Conservation (phyloP, 139 green algal species). For the Medakamo hakoo region DNA sequence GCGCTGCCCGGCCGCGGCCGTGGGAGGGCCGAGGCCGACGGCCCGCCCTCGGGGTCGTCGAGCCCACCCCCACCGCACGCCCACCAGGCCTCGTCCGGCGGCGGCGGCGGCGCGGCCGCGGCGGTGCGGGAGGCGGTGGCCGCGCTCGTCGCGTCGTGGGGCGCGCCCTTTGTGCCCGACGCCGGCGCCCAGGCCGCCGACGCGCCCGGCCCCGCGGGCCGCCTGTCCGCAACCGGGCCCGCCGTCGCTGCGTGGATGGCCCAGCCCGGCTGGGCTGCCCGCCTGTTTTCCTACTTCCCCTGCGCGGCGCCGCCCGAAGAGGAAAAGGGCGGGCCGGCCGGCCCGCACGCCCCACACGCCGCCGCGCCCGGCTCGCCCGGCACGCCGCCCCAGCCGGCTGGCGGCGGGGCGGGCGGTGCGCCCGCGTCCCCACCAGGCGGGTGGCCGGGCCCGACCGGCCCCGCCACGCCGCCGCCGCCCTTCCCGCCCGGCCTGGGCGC, state of each 20-base stretch:
- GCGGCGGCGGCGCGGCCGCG: slow-evolving; percentile 33
- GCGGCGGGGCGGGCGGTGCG: background rate
- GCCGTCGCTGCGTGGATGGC: slow-evolving; percentile 43
- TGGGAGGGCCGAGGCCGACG: too few species aligned
- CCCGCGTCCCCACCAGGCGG: slow-evolving; percentile 1
- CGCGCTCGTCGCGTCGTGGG: slow-evolving; percentile 51
- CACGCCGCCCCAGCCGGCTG: slow-evolving; percentile 5
- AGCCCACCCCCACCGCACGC: background rate
- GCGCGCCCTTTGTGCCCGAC: slow-evolving; percentile 30
- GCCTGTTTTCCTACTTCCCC: slow-evolving; percentile 53
- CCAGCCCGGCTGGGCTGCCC: slow-evolving; percentile 25
- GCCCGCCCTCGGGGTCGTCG: too few species aligned
- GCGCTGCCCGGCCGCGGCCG: background rate
- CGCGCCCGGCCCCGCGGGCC: slow-evolving; percentile 16
- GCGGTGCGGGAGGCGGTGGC: slow-evolving; percentile 71
- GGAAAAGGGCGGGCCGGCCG: too few species aligned
- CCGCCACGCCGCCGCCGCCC: background rate
- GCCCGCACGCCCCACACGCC: too few species aligned
- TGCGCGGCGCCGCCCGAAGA: too few species aligned
- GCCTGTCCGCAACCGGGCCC: slow-evolving; percentile 34
- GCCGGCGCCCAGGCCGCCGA: too few species aligned
- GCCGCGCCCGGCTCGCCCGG: too few species aligned
- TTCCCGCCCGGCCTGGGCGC: too few species aligned
- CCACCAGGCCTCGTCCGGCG: background rate
- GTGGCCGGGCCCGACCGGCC: background rate